These are phyloP conservation scores for Nelumbo lutea DNA, from an alignment of 164 flowering plant species.

Conservation along the genomic window DNA sequence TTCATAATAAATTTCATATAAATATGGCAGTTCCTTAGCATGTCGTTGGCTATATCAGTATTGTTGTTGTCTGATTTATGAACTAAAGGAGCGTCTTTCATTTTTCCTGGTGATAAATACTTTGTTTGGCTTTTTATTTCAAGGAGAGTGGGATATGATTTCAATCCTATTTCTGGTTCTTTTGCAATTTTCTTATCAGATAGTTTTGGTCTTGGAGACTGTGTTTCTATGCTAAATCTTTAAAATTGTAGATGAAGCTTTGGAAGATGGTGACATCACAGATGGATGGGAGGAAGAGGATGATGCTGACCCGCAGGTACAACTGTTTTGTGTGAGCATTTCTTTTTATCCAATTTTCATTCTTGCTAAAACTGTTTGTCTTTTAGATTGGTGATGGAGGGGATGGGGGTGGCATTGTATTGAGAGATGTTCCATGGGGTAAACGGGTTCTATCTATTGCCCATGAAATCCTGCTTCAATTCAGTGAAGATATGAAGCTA, in stretches of 20 bases:
- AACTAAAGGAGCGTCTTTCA: no score
- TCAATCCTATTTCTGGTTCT: no score
- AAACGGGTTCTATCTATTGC: constrained; percentile 60
- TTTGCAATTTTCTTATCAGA: no score
- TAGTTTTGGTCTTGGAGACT: background rate
- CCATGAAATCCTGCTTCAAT: constrained; percentile 43
- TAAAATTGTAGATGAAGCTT: constrained; percentile 32
- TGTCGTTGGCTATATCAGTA: no score
- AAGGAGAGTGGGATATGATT: no score
- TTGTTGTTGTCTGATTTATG: no score
- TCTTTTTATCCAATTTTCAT: background rate
- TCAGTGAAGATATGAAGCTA: constrained; percentile 50
- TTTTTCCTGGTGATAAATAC: no score
- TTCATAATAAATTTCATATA: no score
- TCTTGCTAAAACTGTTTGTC: background rate
- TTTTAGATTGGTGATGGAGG: constrained; percentile 91
- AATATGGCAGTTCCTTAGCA: no score
- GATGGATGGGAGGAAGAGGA: constrained; percentile 84
- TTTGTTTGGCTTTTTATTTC: no score
- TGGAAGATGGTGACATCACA: constrained; percentile 33
- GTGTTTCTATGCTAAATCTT: background rate
- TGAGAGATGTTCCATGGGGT: constrained; percentile 77
- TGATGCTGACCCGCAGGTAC: constrained; percentile 54
- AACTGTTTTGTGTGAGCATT: constrained; percentile 1
- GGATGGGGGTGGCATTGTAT: constrained; percentile 87